Evolutionary conservation across 2,329 filamentous ascomycete genomes (phyloP), one percentile per base, ranked within the genome.

Genomic region (Cladosporium phlei): DNA sequence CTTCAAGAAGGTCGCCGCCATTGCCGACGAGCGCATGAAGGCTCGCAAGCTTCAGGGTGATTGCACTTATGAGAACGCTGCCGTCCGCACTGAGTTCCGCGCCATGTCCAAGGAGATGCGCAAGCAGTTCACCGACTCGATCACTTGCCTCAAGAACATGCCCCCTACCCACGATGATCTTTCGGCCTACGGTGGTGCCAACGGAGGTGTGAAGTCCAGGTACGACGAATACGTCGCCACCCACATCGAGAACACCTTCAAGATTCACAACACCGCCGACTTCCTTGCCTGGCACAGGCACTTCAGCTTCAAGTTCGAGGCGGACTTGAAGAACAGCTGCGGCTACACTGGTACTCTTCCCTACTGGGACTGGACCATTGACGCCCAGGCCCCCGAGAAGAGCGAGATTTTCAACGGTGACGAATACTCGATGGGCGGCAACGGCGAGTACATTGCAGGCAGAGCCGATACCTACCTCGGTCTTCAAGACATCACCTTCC

Each of bases 381-480:
- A 63, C 33, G 55, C 52, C 20, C 50, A 63, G 19, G 52, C 19
- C 66, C 77, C 50, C 17, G 55, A 53, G 47, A 38, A 50, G 67
- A 70, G 46, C 0, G 73, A 76, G 11, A 58, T 79, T 38, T 79
- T 82, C 50, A 75, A 78, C 52, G 78, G 78, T 38, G 73, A 71
- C 51, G 69, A 68, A 20, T 74, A 70, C 39, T 66, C 69, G 47
- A 55, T 65, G 51, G 58, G 61, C 17, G 48, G 55, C 50, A 63
- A 65, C 28, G 61, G 62, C 35, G 46, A 50, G 17, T 62, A 53
- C 52, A 54, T 62, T 21, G 25, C 56, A 24, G 52, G 55, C 40
- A 55, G 58, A 20, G 29, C 45, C 27, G 51, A 57, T 51, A 60
- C 56, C 34, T 62, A 57, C 53, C 53, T 62, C 2, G 56, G 40